phyloP scores from a whole-genome alignment of 352 stramenopile species.

The Phytophthora citricola region DNA sequence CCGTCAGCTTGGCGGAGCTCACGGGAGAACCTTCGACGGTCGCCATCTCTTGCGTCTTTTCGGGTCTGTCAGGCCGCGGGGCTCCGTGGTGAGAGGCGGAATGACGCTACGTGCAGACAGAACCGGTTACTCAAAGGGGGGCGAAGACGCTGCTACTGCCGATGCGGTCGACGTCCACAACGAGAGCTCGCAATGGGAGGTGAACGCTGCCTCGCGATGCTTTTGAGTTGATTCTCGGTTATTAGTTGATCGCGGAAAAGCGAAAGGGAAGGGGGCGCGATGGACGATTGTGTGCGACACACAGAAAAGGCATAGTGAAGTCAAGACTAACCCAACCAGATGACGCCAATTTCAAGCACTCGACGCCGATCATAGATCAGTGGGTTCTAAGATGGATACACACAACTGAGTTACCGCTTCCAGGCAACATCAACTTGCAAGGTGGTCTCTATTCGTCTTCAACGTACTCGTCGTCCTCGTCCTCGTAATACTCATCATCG shows the following conservation, averaged over 20 bases:
- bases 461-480: slow-evolving; percentile 36
- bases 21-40: slow-evolving; percentile 44
- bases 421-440: neutral
- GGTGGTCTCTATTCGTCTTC: slow-evolving; percentile 36
- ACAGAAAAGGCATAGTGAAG: slow-evolving; percentile 1
- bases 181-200: neutral
- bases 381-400: neutral
- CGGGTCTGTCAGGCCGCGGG: neutral
- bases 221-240: slow-evolving; percentile 19
- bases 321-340: neutral
- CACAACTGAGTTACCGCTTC: neutral
- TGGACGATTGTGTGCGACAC: slow-evolving; percentile 22
- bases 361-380: too few relatives aligned
- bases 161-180: neutral
- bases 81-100: slow-evolving; percentile 8
- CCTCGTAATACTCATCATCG: slow-evolving; percentile 50
- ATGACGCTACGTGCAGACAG: neutral
- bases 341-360: too few relatives aligned
- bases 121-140: neutral
- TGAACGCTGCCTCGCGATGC: slow-evolving; percentile 8
- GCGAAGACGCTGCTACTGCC: neutral
- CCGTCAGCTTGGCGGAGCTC: slow-evolving; percentile 71
- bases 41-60: slow-evolving; percentile 39
- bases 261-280: slow-evolving; percentile 26
- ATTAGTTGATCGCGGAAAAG: slow-evolving; percentile 19